phyloP scores from a whole-genome alignment of 75 land plant genomes.

The Adiantum capillusveneris region DNA sequence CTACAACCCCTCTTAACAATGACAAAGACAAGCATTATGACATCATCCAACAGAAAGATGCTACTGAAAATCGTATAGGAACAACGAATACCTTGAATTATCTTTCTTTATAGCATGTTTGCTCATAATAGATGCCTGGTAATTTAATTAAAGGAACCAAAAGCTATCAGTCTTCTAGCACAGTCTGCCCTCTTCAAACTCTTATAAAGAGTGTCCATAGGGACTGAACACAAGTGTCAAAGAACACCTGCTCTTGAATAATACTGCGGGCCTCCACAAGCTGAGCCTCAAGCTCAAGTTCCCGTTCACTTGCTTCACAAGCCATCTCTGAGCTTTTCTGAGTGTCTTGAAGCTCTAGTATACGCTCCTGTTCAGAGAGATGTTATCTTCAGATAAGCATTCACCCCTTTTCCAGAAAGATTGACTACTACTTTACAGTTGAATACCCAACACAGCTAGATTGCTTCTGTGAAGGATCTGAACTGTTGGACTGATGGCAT shows the following conservation, averaged over 20 bases:
- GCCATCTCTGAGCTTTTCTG: conserved; percentile 71
- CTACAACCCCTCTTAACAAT: conserved; percentile 30
- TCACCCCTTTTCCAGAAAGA: too few species aligned
- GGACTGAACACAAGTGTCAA: conserved; percentile 2
- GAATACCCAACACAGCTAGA: too few species aligned
- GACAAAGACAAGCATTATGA: background rate
- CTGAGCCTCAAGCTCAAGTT: conserved; percentile 96
- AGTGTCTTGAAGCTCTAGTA: conserved; percentile 87
- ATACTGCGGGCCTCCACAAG: conserved; percentile 99
- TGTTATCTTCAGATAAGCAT: too few species aligned
- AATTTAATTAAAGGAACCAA: background rate
- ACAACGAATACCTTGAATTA: conserved; percentile 50
- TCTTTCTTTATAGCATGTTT: conserved; percentile 64
- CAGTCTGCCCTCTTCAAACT: too few species aligned
- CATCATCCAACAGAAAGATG: background rate
- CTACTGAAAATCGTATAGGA: too few species aligned
- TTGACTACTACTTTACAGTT: too few species aligned
- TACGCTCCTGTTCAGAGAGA: conserved; percentile 54
- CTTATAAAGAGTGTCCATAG: too few species aligned
- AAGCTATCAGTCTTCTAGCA: too few species aligned
- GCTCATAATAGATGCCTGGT: conserved; percentile 90
- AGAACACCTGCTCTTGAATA: conserved; percentile 88
- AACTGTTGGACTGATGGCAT: too few species aligned
- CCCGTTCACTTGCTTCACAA: conserved; percentile 93
- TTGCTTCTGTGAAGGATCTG: too few species aligned